Conservation (phyloP, 176 grass and related monocot genomes). For the Lolium perenne region DNA sequence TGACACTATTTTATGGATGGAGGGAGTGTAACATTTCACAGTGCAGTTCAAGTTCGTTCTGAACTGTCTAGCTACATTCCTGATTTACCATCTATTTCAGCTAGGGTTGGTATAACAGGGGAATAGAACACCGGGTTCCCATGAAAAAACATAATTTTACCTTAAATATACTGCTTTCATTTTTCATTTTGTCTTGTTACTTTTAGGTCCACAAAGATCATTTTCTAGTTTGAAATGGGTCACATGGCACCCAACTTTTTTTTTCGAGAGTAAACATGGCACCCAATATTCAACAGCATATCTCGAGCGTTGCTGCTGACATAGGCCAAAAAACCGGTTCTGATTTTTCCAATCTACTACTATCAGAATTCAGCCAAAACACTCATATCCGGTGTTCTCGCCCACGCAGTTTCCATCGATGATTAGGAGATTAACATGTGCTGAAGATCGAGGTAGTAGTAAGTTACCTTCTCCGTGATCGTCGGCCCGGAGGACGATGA, state of each 20-base stretch:
- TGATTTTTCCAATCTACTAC: neutral
- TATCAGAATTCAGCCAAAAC: neutral
- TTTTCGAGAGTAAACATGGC: too few species aligned
- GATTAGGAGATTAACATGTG: neutral
- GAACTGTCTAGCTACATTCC: neutral
- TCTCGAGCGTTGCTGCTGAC: neutral
- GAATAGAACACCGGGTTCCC: too few species aligned
- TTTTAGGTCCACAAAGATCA: neutral
- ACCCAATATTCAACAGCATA: too few species aligned
- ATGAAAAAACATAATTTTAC: too few species aligned
- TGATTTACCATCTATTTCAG: neutral
- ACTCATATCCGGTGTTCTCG: neutral
- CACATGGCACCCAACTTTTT: neutral
- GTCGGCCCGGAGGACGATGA: conserved; percentile 66
- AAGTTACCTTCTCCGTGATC: conserved; percentile 79
- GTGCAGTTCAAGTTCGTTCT: neutral
- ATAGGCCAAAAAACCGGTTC: neutral
- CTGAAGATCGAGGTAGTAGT: neutral
- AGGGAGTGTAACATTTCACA: neutral
- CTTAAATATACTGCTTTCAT: too few species aligned
- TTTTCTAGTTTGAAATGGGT: neutral
- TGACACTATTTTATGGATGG: too few species aligned
- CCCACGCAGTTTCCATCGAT: neutral
- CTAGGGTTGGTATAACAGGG: neutral
- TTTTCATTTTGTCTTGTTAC: neutral